Evolutionary conservation across 345 rosid species (phyloP).

Genomic region (Euphorbia tirucalli): DNA sequence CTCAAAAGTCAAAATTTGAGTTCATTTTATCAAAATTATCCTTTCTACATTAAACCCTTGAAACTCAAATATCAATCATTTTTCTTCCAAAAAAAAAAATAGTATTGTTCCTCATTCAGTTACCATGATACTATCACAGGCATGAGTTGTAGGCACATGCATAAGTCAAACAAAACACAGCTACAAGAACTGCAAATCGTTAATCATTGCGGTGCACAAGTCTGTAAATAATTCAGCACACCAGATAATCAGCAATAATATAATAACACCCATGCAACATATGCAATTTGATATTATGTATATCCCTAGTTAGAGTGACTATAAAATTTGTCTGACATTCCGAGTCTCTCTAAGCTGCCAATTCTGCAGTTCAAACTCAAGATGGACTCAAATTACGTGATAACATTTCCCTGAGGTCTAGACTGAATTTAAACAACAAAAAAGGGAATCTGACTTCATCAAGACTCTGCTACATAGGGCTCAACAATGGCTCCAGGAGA

Average conservation of each 20-base stretch:
- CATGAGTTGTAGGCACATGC: no score
- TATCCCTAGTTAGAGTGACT: constrained; percentile 22
- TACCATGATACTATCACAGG: no score
- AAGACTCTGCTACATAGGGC: constrained; percentile 32
- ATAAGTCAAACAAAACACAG: no score
- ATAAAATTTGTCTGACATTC: constrained; percentile 19
- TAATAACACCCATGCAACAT: constrained; percentile 6
- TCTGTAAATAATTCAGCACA: no score
- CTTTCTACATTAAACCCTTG: no score
- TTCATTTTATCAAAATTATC: no score
- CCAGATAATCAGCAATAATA: not conserved
- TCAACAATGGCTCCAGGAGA: constrained; percentile 11
- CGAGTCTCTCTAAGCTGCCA: constrained; percentile 16
- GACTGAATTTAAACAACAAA: constrained; percentile 20
- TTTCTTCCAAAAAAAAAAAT: no score
- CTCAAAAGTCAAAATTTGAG: no score
- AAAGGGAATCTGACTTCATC: constrained; percentile 20
- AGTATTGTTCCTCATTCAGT: no score
- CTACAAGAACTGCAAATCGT: no score
- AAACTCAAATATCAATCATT: no score
- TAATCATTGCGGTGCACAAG: no score
- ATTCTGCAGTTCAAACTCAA: constrained; percentile 18
- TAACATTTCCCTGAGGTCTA: constrained; percentile 27
- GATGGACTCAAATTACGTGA: constrained; percentile 16
- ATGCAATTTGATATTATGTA: constrained; percentile 15